Evolutionary conservation across 495 filamentous ascomycete genomes (phyloP), one percentile per base, ranked within the genome.

Genomic region (Trypethelium eluteriae): DNA sequence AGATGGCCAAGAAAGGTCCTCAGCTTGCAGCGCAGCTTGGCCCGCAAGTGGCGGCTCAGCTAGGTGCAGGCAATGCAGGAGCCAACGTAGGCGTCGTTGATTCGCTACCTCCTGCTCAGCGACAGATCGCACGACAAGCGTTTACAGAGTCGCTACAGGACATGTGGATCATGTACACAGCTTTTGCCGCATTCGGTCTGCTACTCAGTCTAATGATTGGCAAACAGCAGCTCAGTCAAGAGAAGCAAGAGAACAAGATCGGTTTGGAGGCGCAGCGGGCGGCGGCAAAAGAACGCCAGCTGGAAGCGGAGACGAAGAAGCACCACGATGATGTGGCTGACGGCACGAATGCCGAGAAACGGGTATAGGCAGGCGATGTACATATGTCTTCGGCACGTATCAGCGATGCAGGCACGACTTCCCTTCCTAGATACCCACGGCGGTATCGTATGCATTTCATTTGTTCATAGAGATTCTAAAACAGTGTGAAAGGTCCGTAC

Each of bases 101-200:
- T 46, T 56, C 64, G 0, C 67, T 83, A 39, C 76, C 77, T 3
- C 39, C 56, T 7, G 72, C 65, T 18, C 70, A 78, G 73, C 70
- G 71, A 38, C 66, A 4, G n/a, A 64, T 74, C 0, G 76, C 74
- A 4, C 71, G 74, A 36, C 62, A 72, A 64, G 79, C 76, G 6
- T 82, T 79, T 69, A 74, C 78, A 3, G 67, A 77, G 16, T 75
- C 73, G 14, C 70, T 83, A 68, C 73, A 70, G 47, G 74, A 62
- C 1, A 81, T 83, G 76, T 83, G 81, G 81, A 80, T 77, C 63
- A 74, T 82, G 66, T 83, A 81, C 72, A 66, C 75, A 44, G 70
- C 62, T 0, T 69, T 80, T 34, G 68, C 80, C 0, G 73, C 69
- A 3, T n/a, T 74, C 11, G 79, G 80, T 1, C 50, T 82, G 64